These are phyloP conservation scores for Zymoseptoria ardabiliae DNA, from an alignment of 2,329 filamentous ascomycete genomes.

Conservation along the genomic window DNA sequence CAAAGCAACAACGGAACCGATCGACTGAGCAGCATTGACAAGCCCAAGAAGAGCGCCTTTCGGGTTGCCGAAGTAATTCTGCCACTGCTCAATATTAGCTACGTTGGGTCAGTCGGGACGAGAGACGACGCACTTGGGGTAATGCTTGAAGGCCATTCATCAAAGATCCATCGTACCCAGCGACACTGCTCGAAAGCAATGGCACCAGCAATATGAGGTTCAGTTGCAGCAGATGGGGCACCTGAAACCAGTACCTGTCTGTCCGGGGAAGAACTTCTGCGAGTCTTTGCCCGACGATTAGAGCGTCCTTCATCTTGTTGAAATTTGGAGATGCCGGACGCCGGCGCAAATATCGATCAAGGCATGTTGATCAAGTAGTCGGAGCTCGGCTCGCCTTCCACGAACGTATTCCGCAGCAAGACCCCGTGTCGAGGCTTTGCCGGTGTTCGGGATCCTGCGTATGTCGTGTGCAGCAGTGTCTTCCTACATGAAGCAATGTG, in stretches of 20 bases:
- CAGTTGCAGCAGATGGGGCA: constrained; percentile 37
- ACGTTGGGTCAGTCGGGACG: no score
- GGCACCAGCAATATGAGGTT: constrained; percentile 41
- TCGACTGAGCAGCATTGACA: constrained; percentile 33
- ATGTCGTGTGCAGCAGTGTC: no score
- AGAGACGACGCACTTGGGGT: no score
- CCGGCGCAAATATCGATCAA: no score
- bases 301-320: constrained; percentile 20
- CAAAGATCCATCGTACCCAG: constrained; percentile 41
- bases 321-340: no score
- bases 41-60: constrained; percentile 32
- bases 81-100: constrained; percentile 32
- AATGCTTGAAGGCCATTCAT: constrained; percentile 32
- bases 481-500: no score
- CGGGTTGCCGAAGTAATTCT: constrained; percentile 35
- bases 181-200: constrained; percentile 36
- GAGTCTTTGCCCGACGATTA: constrained; percentile 26
- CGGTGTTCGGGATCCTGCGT: no score
- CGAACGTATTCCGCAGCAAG: no score
- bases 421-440: no score
- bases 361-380: no score
- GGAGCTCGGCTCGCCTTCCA: no score
- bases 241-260: constrained; percentile 37
- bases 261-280: constrained; percentile 37
- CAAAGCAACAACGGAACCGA: constrained; percentile 35